phyloP scores from a whole-genome alignment of 176 grass and related monocot genomes.

The Aegilops tauschii region DNA sequence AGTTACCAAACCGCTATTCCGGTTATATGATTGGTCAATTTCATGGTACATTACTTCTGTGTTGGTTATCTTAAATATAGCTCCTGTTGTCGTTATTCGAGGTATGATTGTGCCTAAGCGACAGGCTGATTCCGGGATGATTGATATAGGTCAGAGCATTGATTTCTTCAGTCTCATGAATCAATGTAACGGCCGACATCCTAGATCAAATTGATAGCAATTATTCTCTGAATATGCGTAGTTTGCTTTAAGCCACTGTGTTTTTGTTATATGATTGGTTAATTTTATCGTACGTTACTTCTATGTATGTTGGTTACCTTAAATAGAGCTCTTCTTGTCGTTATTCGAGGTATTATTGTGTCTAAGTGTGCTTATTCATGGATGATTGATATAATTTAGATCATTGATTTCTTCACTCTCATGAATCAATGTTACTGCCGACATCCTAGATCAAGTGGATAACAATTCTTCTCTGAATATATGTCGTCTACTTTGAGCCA shows the following conservation, averaged over 20 bases:
- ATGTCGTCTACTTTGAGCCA: neutral
- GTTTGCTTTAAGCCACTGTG: neutral
- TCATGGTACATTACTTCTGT: neutral
- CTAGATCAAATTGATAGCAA: too few relatives aligned
- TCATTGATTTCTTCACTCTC: too few relatives aligned
- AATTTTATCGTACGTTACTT: neutral
- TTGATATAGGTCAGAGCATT: neutral
- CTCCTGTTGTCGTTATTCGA: neutral
- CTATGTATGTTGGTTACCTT: neutral
- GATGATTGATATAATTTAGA: too few relatives aligned
- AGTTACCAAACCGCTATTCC: neutral
- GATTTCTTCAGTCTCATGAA: neutral
- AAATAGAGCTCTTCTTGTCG: neutral
- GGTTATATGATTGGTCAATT: slow-evolving; percentile 2
- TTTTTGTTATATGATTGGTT: neutral
- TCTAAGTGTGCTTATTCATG: too few relatives aligned
- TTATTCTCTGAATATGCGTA: too few relatives aligned
- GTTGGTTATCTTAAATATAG: neutral
- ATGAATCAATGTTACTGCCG: too few relatives aligned
- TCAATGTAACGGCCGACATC: too few relatives aligned
- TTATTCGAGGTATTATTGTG: neutral
- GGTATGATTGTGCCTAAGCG: neutral
- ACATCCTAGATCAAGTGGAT: too few relatives aligned
- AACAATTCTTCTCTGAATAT: too few relatives aligned
- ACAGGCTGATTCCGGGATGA: neutral